Conservation (phyloP, 1,284 basidiomycete species). For the Leucoagaricus sp. region DNA sequence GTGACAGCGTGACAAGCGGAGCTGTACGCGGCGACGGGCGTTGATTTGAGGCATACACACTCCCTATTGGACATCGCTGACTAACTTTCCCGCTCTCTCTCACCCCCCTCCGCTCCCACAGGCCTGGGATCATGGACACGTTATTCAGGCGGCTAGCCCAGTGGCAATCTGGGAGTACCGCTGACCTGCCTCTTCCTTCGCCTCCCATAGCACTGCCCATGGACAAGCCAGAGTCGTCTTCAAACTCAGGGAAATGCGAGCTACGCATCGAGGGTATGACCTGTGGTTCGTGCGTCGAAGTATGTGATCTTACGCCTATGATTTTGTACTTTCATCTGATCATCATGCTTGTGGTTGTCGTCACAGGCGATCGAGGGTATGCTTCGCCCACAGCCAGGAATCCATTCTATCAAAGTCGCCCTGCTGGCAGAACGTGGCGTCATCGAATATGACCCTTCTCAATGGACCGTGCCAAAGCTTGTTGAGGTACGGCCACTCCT, state of each 20-base stretch:
- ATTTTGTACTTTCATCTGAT: not conserved
- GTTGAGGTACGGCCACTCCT: slow-evolving; percentile 57
- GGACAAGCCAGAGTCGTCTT: slow-evolving; percentile 18
- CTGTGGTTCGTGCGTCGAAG: slow-evolving; percentile 89
- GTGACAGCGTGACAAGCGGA: slow-evolving; percentile 3
- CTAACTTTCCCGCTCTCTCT: slow-evolving; percentile 7
- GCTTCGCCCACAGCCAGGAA: slow-evolving; percentile 83
- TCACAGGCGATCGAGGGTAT: slow-evolving; percentile 88
- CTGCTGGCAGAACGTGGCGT: slow-evolving; percentile 92
- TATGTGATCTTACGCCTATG: slow-evolving; percentile 8
- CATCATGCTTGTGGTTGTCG: not conserved
- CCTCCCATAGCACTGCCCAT: slow-evolving; percentile 21
- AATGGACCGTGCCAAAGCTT: slow-evolving; percentile 84
- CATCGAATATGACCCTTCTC: slow-evolving; percentile 81
- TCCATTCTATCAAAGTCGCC: slow-evolving; percentile 88
- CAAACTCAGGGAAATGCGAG: slow-evolving; percentile 53
- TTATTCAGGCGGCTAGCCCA: slow-evolving; percentile 1
- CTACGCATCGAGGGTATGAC: slow-evolving; percentile 91
- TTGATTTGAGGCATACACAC: not conserved
- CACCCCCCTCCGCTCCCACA: slow-evolving; percentile 15
- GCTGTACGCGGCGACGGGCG: not conserved
- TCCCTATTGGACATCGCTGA: slow-evolving; percentile 6
- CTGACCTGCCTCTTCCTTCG: slow-evolving; percentile 1
- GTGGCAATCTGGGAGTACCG: not conserved
- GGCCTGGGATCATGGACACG: slow-evolving; percentile 15